A percentile compares a stretch with the other conserved stretches of the same genome.
phyloP scores from a whole-genome alignment of 2,329 filamentous ascomycete genomes.

The Byssothecium circinans region DNA sequence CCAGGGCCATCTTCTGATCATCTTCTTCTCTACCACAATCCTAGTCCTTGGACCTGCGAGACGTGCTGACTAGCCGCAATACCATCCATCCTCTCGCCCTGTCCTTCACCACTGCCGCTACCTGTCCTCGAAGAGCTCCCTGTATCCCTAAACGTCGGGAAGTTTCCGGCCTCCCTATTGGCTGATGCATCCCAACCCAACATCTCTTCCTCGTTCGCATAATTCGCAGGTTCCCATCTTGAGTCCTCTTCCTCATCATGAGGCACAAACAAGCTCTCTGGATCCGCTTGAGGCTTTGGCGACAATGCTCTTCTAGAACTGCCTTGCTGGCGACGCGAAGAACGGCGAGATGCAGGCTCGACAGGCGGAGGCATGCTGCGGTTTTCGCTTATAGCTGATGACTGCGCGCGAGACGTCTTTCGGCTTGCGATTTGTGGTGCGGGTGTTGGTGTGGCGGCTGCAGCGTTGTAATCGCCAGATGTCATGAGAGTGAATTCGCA shows the following conservation, averaged over 20 bases:
- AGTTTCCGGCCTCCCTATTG: slow-evolving; percentile 47
- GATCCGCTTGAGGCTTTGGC: slow-evolving; percentile 53
- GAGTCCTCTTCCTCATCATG: slow-evolving; percentile 66
- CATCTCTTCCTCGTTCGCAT: slow-evolving; percentile 66
- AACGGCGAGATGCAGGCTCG: slow-evolving; percentile 34
- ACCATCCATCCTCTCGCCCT: slow-evolving; percentile 35
- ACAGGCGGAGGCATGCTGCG: slow-evolving; percentile 48
- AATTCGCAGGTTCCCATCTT: slow-evolving; percentile 71
- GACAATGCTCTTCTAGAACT: slow-evolving; percentile 24
- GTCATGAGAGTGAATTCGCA: slow-evolving; percentile 85
- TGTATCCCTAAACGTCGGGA: slow-evolving; percentile 51
- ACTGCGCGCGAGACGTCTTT: slow-evolving; percentile 34
- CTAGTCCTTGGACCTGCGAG: slow-evolving; percentile 56
- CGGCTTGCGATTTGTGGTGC: slow-evolving; percentile 43
- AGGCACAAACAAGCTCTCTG: slow-evolving; percentile 72
- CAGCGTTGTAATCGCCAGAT: slow-evolving; percentile 62
- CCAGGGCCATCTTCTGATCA: no score
- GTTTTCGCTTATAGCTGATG: slow-evolving; percentile 22
- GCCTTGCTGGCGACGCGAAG: slow-evolving; percentile 33
- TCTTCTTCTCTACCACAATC: slow-evolving; percentile 30
- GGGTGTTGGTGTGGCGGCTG: slow-evolving; percentile 42
- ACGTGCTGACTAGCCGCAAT: slow-evolving; percentile 74
- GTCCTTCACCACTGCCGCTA: slow-evolving; percentile 3
- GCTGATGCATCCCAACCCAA: slow-evolving; percentile 74
- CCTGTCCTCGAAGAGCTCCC: slow-evolving; percentile 30